Base-by-base conservation (phyloP, 441 rosid genomes). In the Erodium texanum region DNA sequence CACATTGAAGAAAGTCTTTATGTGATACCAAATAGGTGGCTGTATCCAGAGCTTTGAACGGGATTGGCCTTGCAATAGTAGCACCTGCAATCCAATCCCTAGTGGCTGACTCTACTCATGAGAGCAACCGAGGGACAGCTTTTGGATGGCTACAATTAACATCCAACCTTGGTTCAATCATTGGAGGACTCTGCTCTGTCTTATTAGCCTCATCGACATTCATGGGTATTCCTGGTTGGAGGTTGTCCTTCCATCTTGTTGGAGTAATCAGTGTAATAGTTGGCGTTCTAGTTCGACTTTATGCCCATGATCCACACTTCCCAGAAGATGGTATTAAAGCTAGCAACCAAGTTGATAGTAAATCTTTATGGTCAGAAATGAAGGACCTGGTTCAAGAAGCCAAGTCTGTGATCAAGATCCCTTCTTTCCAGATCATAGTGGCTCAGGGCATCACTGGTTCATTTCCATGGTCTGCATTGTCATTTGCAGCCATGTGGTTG, bases 401-500 rank as follows among this genome's bases (percentile, higher is more conserved):
- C 34, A 83, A 82, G 18, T 56, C 75, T 0, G 93, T 88, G 3
- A 64, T 82, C 16, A 84, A 76, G 71, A 73, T 89, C 66, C 84
- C 78, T 20, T 86, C 95, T 23, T 92, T 92, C 77, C 98, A 83
- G 77, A 88, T 92, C 62, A 83, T 89, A 65, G 98, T 87, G 68
- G 92, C 98, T 68, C 96, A 87, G 76, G 90, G 96, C 34, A 81
- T 89, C 20, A 81, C 91, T 0, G 95, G 93, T 18, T 83, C 89
- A 32, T 85, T 89, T 75, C 96, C 96, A 29, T 88, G 95, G 90
- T 92, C 92, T 64, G 95, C 98, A 68, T 24, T 92, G 75, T 82
- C 95, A 64, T 89, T 88, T 76, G 85, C 93, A 15, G 81, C 95
- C 0, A 86, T 92, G 96, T 89, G 96, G 94, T 77, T 89, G 70